A percentile compares a stretch with the other conserved stretches of the same genome.
Conservation (phyloP, 2,329 filamentous ascomycete species). For the Epichloe elymi region DNA sequence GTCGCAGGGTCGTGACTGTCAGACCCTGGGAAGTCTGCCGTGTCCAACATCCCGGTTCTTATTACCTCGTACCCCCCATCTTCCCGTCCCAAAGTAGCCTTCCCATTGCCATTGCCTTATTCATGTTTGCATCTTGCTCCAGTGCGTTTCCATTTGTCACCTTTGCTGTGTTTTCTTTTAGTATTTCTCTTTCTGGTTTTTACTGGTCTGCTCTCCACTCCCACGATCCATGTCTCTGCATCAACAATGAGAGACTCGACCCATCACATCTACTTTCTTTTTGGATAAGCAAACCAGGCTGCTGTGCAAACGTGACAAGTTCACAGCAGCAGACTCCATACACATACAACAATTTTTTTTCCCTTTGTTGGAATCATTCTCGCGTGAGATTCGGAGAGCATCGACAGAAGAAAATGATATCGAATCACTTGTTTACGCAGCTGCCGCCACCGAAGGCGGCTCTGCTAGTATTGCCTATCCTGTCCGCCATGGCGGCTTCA, state of each 20-base stretch:
- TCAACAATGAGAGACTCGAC: neutral
- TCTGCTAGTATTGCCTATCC: conserved; percentile 20
- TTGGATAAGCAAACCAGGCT: conserved; percentile 1
- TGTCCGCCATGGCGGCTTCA: conserved; percentile 20
- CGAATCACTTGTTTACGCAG: conserved; percentile 19
- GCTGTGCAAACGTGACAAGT: neutral
- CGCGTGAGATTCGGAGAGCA: neutral
- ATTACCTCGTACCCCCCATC: neutral
- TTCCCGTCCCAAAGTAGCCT: neutral
- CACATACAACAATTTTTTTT: neutral
- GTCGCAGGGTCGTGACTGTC: neutral
- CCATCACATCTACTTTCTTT: neutral
- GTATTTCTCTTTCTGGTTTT: neutral
- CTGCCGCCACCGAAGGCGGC: conserved; percentile 21
- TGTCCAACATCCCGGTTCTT: neutral
- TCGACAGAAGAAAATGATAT: conserved; percentile 13
- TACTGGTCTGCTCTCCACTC: neutral
- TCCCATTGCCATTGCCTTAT: neutral
- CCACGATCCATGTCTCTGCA: neutral
- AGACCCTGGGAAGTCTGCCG: neutral
- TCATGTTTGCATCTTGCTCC: neutral
- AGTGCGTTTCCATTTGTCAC: neutral
- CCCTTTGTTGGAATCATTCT: neutral
- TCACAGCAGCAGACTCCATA: neutral
- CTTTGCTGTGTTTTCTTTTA: neutral